These are phyloP conservation scores for Penicillium rolfsii DNA, from an alignment of 2,329 filamentous ascomycete species.

Conservation along the genomic window DNA sequence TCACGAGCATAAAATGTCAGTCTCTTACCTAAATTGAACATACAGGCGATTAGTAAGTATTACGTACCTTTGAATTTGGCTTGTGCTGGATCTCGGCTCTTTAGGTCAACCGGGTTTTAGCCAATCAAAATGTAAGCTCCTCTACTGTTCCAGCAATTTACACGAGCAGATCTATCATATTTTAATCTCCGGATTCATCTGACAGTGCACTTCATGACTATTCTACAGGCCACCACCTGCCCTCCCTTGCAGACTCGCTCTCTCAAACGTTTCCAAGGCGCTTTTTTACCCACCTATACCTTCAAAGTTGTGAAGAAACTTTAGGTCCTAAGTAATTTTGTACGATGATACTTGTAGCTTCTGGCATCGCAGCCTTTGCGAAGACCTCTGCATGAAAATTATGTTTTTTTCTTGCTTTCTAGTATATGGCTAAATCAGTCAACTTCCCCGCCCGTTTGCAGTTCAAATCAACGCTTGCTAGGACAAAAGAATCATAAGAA, in stretches of 20 bases:
- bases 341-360: not conserved
- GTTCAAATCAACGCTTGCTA: not conserved
- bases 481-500: not conserved
- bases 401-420: not conserved
- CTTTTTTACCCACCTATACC: not conserved
- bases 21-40: not conserved
- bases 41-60: not conserved
- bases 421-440: not conserved
- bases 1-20: too few relatives aligned
- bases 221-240: not conserved
- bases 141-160: not conserved
- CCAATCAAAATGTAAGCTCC: not conserved
- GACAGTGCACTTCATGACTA: not conserved
- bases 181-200: not conserved
- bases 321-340: not conserved
- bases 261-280: not conserved
- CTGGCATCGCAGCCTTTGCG: not conserved
- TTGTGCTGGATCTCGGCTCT: too few relatives aligned
- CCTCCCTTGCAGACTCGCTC: not conserved
- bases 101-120: not conserved
- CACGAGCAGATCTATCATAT: not conserved
- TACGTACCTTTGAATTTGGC: not conserved
- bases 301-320: not conserved
- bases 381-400: not conserved
- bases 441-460: not conserved